Percentiles rank a stretch among this genome's conserved stretches.
Evolutionary conservation across 2,329 filamentous ascomycete genomes (phyloP).

Genomic region (Colletotrichum sojae): DNA sequence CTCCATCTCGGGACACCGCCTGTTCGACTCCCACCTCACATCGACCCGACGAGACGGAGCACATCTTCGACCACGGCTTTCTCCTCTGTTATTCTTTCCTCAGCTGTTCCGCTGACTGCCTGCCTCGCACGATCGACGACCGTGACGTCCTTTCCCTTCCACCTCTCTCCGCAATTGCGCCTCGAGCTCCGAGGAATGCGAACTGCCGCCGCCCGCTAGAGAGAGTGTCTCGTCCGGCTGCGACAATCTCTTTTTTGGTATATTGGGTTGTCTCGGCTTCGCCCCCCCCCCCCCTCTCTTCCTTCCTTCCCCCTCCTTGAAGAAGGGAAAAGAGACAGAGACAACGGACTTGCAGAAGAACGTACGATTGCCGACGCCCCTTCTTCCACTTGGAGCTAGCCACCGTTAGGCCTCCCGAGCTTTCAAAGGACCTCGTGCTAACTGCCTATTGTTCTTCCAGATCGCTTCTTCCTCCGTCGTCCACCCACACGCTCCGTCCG

Average conservation of each 20-base stretch:
- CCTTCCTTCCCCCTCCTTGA: conserved; percentile 4
- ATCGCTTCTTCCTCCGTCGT: conserved; percentile 8
- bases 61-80: background rate
- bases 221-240: conserved; percentile 23
- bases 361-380: conserved; percentile 22
- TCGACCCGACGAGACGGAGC: too few species aligned
- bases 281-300: background rate
- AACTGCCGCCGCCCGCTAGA: conserved; percentile 19
- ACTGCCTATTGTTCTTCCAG: conserved; percentile 11
- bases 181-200: conserved; percentile 8
- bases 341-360: conserved; percentile 11
- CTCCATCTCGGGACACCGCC: too few species aligned
- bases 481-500: background rate
- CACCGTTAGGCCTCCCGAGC: conserved; percentile 32
- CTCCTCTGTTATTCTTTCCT: background rate
- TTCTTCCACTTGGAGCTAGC: conserved; percentile 19
- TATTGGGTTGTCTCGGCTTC: conserved; percentile 14
- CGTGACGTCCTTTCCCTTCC: conserved; percentile 11
- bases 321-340: conserved; percentile 25
- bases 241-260: background rate
- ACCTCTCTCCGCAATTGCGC: background rate
- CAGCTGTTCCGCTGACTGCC: background rate
- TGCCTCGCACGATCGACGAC: background rate
- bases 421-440: conserved; percentile 20
- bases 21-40: too few species aligned